Evolutionary conservation across 2,329 filamentous ascomycete species (phyloP), one percentile per base, ranked within the genome.

Genomic region (Neofusicoccum umdonicola): DNA sequence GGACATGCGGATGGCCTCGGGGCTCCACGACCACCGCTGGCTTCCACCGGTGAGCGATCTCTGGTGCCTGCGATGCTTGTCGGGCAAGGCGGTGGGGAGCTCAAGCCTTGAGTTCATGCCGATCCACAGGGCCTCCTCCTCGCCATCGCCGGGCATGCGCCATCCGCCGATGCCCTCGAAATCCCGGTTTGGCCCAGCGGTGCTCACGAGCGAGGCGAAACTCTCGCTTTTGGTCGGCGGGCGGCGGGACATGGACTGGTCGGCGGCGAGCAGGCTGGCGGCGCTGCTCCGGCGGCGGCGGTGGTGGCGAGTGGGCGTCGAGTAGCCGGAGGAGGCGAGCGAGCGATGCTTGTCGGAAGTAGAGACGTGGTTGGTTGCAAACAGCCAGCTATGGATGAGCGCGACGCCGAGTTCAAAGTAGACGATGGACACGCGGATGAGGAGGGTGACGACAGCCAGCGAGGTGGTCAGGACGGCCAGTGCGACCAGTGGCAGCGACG

Each of bases 101-200:
- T 79, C 74, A 1, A 80, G 70, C 13, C 78, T 67, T n/a, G 74
- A 75, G 62, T 80, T 80, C 68, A 80, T 78, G 63, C 74, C 73
- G 69, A 80, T 76, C 79, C 79, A 81, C 12, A 79, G 60, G 2
- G 78, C 79, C 67, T 80, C 78, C 48, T 81, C 79, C 4, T 79
- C 77, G 1, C 76, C 74, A 31, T 74, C 74, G 12, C 72, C 74
- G 3, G 74, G 67, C 15, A 76, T 70, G 50, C 75, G 69, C 76
- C 76, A 78, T 1, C 79, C 79, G 31, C 79, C 79, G 1, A 81
- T 75, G 60, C 78, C 78, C 64, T 81, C 79, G 57, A 76, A 81
- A 66, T 81, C 79, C 39, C 78, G 71, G 12, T 72, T 72, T 3
- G 72, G 57, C 12, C 74, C 73, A 51, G 71, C 71, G 31, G 70